Evolutionary conservation across 2,329 filamentous ascomycete species (phyloP).

Genomic region (Penicillium oxalicum): DNA sequence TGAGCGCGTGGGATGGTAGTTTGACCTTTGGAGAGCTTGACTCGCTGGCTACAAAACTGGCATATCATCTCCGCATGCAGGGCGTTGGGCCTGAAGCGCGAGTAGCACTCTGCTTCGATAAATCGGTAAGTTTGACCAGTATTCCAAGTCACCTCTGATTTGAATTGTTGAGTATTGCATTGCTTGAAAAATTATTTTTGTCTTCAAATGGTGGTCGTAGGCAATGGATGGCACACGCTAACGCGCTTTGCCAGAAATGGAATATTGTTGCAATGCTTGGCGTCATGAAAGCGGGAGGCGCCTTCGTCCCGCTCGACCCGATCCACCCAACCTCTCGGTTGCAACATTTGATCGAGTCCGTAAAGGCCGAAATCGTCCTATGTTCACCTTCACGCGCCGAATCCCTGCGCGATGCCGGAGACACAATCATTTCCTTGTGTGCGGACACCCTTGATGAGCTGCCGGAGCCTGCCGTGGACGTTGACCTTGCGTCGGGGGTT

Average conservation of each 20-base stretch:
- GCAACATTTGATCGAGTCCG: constrained; percentile 28
- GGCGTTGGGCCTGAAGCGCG: constrained; percentile 36
- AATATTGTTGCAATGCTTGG: constrained; percentile 38
- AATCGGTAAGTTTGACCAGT: constrained; percentile 30
- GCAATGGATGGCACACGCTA: constrained; percentile 8
- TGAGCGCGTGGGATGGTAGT: constrained; percentile 38
- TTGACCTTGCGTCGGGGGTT: constrained; percentile 20
- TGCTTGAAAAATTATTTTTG: neutral
- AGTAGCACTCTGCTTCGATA: constrained; percentile 39
- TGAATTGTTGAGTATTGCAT: neutral
- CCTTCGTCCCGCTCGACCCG: constrained; percentile 39
- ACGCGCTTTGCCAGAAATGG: constrained; percentile 32
- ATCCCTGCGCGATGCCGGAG: constrained; percentile 17
- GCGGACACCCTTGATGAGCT: constrained; percentile 20
- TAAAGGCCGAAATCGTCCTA: constrained; percentile 30
- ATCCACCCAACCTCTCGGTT: constrained; percentile 35
- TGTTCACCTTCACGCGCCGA: constrained; percentile 26
- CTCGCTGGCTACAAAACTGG: constrained; percentile 32
- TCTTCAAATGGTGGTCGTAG: neutral
- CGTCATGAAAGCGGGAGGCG: constrained; percentile 40
- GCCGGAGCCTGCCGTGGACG: constrained; percentile 10
- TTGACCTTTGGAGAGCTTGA: constrained; percentile 36
- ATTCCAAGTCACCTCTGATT: no score
- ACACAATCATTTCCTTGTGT: constrained; percentile 27
- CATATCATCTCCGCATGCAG: constrained; percentile 33